Evolutionary conservation across 139 green algal species (phyloP).

Genomic region (Gonium pectorale): DNA sequence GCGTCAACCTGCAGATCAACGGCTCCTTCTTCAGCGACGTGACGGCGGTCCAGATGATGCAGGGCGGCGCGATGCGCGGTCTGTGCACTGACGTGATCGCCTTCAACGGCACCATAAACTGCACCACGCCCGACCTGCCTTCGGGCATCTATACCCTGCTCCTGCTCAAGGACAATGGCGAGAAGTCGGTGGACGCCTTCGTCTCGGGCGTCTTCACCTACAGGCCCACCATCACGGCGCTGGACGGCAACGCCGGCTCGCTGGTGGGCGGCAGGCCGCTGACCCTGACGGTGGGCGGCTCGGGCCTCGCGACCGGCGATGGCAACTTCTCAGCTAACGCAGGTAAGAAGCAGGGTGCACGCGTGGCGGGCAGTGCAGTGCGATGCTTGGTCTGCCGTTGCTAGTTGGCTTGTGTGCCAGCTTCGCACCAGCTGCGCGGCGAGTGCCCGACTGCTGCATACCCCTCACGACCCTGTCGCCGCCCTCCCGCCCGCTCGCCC

Average conservation of each 20-base stretch:
- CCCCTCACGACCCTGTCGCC: no score
- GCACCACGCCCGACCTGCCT: background rate
- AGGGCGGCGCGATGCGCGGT: no score
- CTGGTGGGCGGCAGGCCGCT: conserved; percentile 40
- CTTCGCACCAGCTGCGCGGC: no score
- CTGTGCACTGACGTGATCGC: no score
- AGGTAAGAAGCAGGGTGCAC: no score
- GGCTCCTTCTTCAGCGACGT: conserved; percentile 12
- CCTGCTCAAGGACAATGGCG: conserved; percentile 23
- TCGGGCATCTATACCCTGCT: conserved; percentile 3
- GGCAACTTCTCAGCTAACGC: conserved; percentile 21
- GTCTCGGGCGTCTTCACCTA: conserved; percentile 3
- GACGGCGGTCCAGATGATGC: background rate
- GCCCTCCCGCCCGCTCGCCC: no score
- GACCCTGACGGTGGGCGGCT: conserved; percentile 13
- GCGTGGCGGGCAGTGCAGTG: no score
- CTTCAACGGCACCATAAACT: background rate
- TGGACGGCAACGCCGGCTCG: conserved; percentile 38
- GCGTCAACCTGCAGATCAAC: background rate
- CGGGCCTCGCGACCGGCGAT: background rate
- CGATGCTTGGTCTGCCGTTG: no score
- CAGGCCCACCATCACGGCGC: background rate
- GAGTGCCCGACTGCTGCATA: no score
- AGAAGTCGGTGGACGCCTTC: conserved; percentile 16
- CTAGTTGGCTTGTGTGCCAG: no score